Evolutionary conservation across 176 grass and related monocot genomes (phyloP).

Genomic region (Phoenix dactylifera): DNA sequence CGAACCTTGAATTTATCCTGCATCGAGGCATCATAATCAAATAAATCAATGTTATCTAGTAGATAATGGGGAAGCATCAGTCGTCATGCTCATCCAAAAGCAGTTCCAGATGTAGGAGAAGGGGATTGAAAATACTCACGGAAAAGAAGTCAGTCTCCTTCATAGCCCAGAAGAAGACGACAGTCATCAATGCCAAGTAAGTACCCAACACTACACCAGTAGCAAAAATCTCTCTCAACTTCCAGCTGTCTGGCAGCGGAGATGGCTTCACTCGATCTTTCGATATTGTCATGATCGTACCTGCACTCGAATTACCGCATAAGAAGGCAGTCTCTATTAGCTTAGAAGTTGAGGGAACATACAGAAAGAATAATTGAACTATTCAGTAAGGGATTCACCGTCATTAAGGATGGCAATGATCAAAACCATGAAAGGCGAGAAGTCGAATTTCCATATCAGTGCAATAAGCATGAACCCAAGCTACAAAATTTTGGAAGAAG

Average conservation of each 20-base stretch:
- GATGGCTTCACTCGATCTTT: constrained; percentile 23
- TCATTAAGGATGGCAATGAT: constrained; percentile 99
- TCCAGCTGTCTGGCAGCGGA: constrained; percentile 14
- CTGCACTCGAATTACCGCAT: background rate
- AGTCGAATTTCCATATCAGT: constrained; percentile 87
- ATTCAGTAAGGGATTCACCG: constrained; percentile 29
- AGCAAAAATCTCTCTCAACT: constrained; percentile 12
- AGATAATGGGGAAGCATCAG: too few relatives aligned
- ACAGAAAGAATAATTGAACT: background rate
- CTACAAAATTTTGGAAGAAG: constrained; percentile 33
- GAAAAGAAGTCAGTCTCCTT: constrained; percentile 14
- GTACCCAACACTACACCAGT: constrained; percentile 4
- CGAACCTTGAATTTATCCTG: constrained; percentile 85
- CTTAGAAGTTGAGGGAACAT: background rate
- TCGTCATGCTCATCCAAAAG: too few relatives aligned
- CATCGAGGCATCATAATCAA: background rate
- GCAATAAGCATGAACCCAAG: constrained; percentile 94
- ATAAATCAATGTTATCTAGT: too few relatives aligned
- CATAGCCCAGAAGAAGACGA: constrained; percentile 18
- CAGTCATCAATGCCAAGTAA: constrained; percentile 18
- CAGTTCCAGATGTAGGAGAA: background rate
- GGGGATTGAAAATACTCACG: background rate
- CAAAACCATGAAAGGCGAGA: constrained; percentile 97
- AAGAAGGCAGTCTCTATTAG: background rate
- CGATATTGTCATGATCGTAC: constrained; percentile 17